Evolutionary conservation across 371 early-diverging fungal genomes (phyloP), one percentile per base, ranked within the genome.

Genomic region (Funneliformis caledonium): DNA sequence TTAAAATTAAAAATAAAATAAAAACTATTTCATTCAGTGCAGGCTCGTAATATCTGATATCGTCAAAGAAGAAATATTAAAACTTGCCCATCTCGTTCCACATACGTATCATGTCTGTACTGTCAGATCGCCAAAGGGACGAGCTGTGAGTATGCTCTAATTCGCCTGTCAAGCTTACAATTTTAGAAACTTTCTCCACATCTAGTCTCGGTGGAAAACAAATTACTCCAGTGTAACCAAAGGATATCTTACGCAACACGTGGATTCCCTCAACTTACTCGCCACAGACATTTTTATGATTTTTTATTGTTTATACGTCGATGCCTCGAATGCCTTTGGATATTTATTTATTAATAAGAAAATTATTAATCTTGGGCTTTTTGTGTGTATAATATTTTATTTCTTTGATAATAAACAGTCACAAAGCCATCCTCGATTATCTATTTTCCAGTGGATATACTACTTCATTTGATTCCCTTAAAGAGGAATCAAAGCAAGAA

Each of bases 361-460:
- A 65, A 10, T 31, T 7, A 69, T 16, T 69, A 69, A 43, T 45
- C 11, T 69, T 47, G 16, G 4, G 19, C 4, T 43, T 69, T 69
- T 43, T 11, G 6, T 69, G 16, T 37, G 11, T 37, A 37, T n/a
- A 37, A 65, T 65, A 65, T n/a, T 69, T n/a, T n/a, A 69, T 43
- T 42, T 43, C 4, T 2, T 37, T 56, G 19, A 56, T 56, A 56
- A 56, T 56, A 56, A 56, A 56, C 56, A 96, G 96, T 65, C 92
- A 92, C 82, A 92, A 92, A 80, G 92, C 96, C 59, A 91, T 97
- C 68, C 85, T 97, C 56, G 97, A 97, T 85, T 97, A 95, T 85
- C 87, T 97, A 80, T 89, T 88, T 77, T 87, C 93, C 9, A 89
- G 87, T 73, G 95, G 95, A 19, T 92, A 92, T 81, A 83, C 89